These are phyloP conservation scores for Bryoerythrophyllum caledonicum DNA, from an alignment of 225 moss, liverwort and hornwort genomes.

Conservation along the genomic window DNA sequence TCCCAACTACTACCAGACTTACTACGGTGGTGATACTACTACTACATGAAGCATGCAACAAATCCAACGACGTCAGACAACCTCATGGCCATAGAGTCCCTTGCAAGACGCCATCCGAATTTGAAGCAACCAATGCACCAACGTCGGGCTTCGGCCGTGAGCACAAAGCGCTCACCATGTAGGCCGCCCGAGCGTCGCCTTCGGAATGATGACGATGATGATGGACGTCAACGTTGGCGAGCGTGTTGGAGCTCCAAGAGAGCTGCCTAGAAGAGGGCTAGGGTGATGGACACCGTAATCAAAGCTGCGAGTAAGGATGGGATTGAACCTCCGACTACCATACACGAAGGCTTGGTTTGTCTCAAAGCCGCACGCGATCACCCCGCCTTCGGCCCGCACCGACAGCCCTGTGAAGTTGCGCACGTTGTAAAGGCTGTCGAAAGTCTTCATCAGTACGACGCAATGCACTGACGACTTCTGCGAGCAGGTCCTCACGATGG, in stretches of 20 bases:
- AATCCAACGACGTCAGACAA: background rate
- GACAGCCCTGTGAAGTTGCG: conserved; percentile 85
- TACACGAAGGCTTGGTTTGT: conserved; percentile 79
- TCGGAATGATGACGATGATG: conserved; percentile 5
- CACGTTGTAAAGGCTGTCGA: conserved; percentile 59
- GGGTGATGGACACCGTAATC: conserved; percentile 13
- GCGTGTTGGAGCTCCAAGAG: background rate
- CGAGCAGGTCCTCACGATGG: too few relatives aligned
- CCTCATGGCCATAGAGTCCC: conserved; percentile 4
- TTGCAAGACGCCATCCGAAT: conserved; percentile 68
- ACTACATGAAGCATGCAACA: background rate
- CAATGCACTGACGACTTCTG: background rate
- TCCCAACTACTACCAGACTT: conserved; percentile 27
- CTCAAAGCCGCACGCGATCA: conserved; percentile 89
- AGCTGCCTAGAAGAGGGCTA: background rate
- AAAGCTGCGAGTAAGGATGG: conserved; percentile 57
- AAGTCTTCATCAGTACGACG: conserved; percentile 45
- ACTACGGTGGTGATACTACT: background rate
- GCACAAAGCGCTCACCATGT: conserved; percentile 81
- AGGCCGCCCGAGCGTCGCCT: conserved; percentile 5
- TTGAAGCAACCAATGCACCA: conserved; percentile 80
- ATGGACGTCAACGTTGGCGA: background rate
- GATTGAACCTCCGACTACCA: conserved; percentile 34
- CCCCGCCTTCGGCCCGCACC: conserved; percentile 54
- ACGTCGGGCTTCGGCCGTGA: conserved; percentile 64